Evolutionary conservation across 192 early-diverging fungal species (phyloP), one percentile per base, ranked within the genome.

Genomic region (Pilaira anomala): DNA sequence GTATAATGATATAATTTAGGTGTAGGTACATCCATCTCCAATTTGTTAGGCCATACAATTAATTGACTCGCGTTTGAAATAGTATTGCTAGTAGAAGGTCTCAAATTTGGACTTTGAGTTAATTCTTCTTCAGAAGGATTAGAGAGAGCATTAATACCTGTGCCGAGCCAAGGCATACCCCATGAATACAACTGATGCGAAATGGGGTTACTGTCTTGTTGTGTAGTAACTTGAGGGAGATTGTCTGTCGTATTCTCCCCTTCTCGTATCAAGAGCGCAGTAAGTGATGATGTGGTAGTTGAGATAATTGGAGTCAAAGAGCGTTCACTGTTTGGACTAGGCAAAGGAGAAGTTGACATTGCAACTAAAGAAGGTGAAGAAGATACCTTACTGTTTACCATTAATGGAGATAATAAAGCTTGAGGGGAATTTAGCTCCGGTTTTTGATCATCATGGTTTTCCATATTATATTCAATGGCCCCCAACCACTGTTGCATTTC

Each of bases 401-500:
- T 46, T 13, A 26, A 42, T 3, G 60, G 60, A 7, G 46, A 62
- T 49, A 62, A 24, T 2, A 36, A 29, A 6, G 18, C 60, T 6
- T 33, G 45, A 0, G 60, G 46, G n/a, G 16, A 12, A 13, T 26
- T 28, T 16, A 44, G 6, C 33, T 9, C 46, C 30, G 29, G 16
- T 39, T 18, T 22, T 8, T 12, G 26, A 11, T 21, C 8, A 9
- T 44, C 44, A 5, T 48, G 24, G n/a, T 25, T 25, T 16, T 69
- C 54, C 16, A 56, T 69, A n/a, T 29, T 24, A 11, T 49, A 51
- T 16, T 69, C 60, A 8, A 69, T 24, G 0, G 60, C 44, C 51
- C 60, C 49, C 5, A 88, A 78, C 89, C 89, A 91, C 24, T 76
- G 74, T 33, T 74, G 66, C 76, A 91, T 74, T 0, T 91, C 88